Conservation (phyloP, 805 yeast species). For the Wickerhamiella occidentalis region DNA sequence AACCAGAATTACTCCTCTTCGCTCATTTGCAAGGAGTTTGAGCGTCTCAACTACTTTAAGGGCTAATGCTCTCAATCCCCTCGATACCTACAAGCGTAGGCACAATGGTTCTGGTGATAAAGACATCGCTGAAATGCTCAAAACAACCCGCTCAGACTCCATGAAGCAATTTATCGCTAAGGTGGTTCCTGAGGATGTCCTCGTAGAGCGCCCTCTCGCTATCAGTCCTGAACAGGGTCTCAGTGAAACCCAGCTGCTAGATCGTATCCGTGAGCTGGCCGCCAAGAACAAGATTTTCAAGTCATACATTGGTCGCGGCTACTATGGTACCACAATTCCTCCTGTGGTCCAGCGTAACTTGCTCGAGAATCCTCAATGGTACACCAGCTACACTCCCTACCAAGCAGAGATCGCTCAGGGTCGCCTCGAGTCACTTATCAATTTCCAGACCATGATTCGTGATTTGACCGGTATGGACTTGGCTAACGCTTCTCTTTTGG, state of each 20-base stretch:
- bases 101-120: constrained; percentile 73
- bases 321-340: constrained; percentile 80
- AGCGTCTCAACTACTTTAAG: constrained; percentile 3
- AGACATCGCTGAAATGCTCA: constrained; percentile 56
- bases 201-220: constrained; percentile 52
- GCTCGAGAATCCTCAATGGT: constrained; percentile 94
- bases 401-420: constrained; percentile 98
- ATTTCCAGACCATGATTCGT: constrained; percentile 83
- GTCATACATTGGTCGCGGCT: constrained; percentile 87
- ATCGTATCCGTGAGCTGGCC: constrained; percentile 57
- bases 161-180: constrained; percentile 56
- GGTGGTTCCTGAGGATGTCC: constrained; percentile 67
- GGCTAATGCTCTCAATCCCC: constrained; percentile 25
- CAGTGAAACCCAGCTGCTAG: constrained; percentile 70
- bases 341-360: constrained; percentile 88
- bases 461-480: constrained; percentile 91
- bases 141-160: constrained; percentile 49
- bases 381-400: constrained; percentile 95
- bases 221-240: constrained; percentile 62
- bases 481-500: constrained; percentile 87
- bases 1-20: constrained; percentile 2
- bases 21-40: constrained; percentile 1
- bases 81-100: constrained; percentile 81
- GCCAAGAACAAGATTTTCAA: constrained; percentile 57
- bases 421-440: constrained; percentile 75